These are phyloP conservation scores for Penicillium tannophilum DNA, from an alignment of 495 filamentous ascomycete species.

Conservation along the genomic window DNA sequence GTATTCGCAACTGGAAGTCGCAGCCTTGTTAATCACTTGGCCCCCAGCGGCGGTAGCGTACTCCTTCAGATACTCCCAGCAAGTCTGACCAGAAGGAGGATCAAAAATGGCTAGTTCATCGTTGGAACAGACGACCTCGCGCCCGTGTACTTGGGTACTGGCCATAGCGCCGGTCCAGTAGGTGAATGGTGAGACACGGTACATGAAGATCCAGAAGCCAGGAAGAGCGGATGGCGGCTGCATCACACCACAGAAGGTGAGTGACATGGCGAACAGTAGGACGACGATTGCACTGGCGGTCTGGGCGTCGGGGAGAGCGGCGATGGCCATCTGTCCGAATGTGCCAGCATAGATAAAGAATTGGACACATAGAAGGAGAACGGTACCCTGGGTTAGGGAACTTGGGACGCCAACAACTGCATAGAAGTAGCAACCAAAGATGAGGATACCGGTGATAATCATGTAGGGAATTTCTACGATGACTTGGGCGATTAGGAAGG, in stretches of 20 bases:
- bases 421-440: slow-evolving; percentile 56
- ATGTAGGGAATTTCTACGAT: slow-evolving; percentile 16
- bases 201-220: slow-evolving; percentile 73
- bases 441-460: slow-evolving; percentile 49
- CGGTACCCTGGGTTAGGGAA: slow-evolving; percentile 46
- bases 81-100: slow-evolving; percentile 56
- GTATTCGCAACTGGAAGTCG: slow-evolving; percentile 58
- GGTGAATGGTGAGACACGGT: slow-evolving; percentile 64
- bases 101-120: slow-evolving; percentile 62
- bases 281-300: slow-evolving; percentile 56
- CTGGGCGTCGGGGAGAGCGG: slow-evolving; percentile 56
- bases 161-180: slow-evolving; percentile 66
- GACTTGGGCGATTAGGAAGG: slow-evolving; percentile 48
- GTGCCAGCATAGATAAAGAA: slow-evolving; percentile 50
- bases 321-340: slow-evolving; percentile 60
- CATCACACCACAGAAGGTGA: slow-evolving; percentile 62
- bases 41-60: slow-evolving; percentile 55
- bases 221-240: slow-evolving; percentile 52
- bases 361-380: slow-evolving; percentile 61
- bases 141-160: slow-evolving; percentile 60
- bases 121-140: slow-evolving; percentile 57
- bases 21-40: slow-evolving; percentile 53
- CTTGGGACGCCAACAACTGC: slow-evolving; percentile 42
- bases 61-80: slow-evolving; percentile 55
- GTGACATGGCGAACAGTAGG: slow-evolving; percentile 57